Conservation (phyloP, 164 flowering plant species). For the Kalanchoe fedtschenkoi region DNA sequence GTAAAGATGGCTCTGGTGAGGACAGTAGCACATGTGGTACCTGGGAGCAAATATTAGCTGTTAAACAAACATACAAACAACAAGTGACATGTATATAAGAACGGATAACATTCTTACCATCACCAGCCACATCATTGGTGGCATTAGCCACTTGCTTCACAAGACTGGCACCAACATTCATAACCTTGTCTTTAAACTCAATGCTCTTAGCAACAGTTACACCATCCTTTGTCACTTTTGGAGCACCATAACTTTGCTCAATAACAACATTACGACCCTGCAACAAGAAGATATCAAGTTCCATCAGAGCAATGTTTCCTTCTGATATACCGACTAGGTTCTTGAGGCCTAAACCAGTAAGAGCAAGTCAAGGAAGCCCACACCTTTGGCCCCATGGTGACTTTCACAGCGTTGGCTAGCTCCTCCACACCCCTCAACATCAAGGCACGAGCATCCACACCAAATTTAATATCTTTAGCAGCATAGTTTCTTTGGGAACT, state of each 20-base stretch:
- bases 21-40: conserved; percentile 95
- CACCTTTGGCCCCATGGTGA: conserved; percentile 99
- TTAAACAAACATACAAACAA: not conserved
- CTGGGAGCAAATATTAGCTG: conserved; percentile 22
- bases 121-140: conserved; percentile 18
- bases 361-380: not conserved
- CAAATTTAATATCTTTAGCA: conserved; percentile 85
- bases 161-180: conserved; percentile 25
- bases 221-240: conserved; percentile 25
- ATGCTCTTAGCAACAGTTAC: conserved; percentile 25
- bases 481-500: conserved; percentile 87
- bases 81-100: not conserved
- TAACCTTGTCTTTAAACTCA: conserved; percentile 22
- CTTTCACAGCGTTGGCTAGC: conserved; percentile 91
- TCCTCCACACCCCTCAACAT: conserved; percentile 97
- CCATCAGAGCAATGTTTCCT: not conserved
- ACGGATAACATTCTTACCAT: conserved; percentile 7
- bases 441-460: conserved; percentile 80
- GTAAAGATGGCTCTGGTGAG: conserved; percentile 83
- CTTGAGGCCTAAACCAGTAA: no score
- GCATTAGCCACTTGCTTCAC: conserved; percentile 24
- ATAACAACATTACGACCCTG: conserved; percentile 9
- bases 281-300: not conserved
- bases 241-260: conserved; percentile 20
- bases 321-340: no score